Base-by-base conservation (phyloP, 1,284 basidiomycete species). In the Ustilago loliicola region DNA sequence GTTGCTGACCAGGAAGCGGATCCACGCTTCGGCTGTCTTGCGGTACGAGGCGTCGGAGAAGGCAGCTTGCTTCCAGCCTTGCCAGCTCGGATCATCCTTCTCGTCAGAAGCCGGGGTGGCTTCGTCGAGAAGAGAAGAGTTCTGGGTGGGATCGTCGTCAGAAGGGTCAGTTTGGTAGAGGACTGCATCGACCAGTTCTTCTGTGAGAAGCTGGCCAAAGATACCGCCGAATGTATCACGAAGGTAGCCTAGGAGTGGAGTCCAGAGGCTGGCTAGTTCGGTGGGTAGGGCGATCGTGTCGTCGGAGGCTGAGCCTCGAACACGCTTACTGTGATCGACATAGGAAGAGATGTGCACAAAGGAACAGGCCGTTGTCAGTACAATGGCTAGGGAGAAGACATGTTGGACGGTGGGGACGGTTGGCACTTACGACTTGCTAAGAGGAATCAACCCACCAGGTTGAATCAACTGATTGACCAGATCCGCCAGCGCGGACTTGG, bases 371-470 rank as follows among this genome's bases (percentile, higher is more conserved):
- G 36, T 38, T 8, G 15, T 38, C 36, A 38, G 36, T 38, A 38
- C 36, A 3, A 15, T 15, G 13, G 36, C 36, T 15, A 3, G 17
- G 13, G 36, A 38, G 32, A 34, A 34, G 32, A 5, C 38, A 19
- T 40, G 15, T 19, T 15, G 17, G 38, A 40, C 15, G 15, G 17
- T 6, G 38, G 11, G 17, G 17, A 19, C 7, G 38, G 17, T 40
- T 17, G 19, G 15, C 42, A 45, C 42, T 45, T 45, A 45, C 42
- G 42, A 45, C 38, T 34, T 72, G 29, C 62, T 61, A n/a, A 74
- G 25, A n/a, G 78, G 78, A 9, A 80, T 51, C 45, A 80, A 11
- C 4, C 78, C 71, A 32, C 66, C 78, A 0, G 73, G 70, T 52
- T 57, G 57, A 4, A 80, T 2, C 15, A 74, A 56, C 57, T 72